Conservation (phyloP, 1,284 basidiomycete species). For the Gomphus bonarii region DNA sequence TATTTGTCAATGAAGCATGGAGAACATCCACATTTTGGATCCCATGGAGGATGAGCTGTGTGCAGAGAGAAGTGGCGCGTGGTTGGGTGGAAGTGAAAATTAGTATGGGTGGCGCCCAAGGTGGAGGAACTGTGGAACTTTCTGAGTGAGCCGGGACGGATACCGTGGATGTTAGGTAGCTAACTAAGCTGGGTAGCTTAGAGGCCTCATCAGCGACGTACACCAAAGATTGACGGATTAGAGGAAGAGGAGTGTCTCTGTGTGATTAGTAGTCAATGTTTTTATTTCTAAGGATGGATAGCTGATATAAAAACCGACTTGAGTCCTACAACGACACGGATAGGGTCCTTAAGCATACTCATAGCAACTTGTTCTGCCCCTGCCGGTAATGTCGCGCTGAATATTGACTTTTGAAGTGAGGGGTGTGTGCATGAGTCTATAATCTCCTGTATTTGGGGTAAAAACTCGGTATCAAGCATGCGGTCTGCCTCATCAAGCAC, state of each 20-base stretch:
- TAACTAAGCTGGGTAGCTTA: slow-evolving; percentile 78
- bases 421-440: slow-evolving; percentile 72
- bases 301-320: slow-evolving; percentile 50
- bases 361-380: slow-evolving; percentile 82
- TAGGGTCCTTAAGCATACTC: slow-evolving; percentile 73
- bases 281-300: not conserved
- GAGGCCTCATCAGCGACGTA: slow-evolving; percentile 92
- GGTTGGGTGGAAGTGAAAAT: slow-evolving; percentile 92
- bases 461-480: slow-evolving; percentile 82
- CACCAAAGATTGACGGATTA: slow-evolving; percentile 78
- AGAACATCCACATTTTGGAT: slow-evolving; percentile 87
- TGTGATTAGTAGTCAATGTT: slow-evolving; percentile 2
- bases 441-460: slow-evolving; percentile 84
- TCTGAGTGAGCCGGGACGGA: not conserved
- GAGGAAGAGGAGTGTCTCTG: slow-evolving; percentile 80
- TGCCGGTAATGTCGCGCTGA: slow-evolving; percentile 91
- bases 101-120: slow-evolving; percentile 87
- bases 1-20: slow-evolving; percentile 81
- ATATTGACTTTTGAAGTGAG: slow-evolving; percentile 76
- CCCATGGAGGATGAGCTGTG: slow-evolving; percentile 76
- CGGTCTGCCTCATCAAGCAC: slow-evolving; percentile 89
- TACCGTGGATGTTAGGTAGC: slow-evolving; percentile 52
- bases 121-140: slow-evolving; percentile 21
- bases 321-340: slow-evolving; percentile 87
- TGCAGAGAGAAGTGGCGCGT: slow-evolving; percentile 82